Percentiles rank a stretch among this genome's conserved stretches.
phyloP scores from a whole-genome alignment of 495 filamentous ascomycete genomes.

The Neurospora terricola region DNA sequence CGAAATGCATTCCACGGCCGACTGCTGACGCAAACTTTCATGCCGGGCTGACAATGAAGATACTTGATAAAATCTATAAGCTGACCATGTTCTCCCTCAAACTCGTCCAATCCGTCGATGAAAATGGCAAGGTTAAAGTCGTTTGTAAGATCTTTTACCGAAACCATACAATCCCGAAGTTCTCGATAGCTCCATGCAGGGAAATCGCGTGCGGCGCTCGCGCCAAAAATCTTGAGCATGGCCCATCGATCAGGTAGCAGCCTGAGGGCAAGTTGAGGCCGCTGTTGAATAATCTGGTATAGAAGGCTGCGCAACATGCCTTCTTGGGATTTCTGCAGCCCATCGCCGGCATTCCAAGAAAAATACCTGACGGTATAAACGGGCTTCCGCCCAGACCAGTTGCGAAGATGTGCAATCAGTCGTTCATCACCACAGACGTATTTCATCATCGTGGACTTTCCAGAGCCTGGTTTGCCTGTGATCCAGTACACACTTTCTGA shows the following conservation, averaged over 20 bases:
- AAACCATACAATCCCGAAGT: neutral
- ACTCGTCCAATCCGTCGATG: constrained; percentile 31
- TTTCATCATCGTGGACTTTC: too few relatives aligned
- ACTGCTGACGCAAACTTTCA: constrained; percentile 35
- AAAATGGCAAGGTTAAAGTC: constrained; percentile 24
- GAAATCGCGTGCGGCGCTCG: neutral
- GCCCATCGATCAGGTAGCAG: constrained; percentile 3
- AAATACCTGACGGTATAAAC: too few relatives aligned
- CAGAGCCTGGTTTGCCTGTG: too few relatives aligned
- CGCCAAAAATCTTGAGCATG: neutral
- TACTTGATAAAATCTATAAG: constrained; percentile 8
- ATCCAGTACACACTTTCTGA: too few relatives aligned
- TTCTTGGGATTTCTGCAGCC: too few relatives aligned
- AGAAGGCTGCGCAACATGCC: too few relatives aligned
- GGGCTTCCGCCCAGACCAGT: too few relatives aligned
- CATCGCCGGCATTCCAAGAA: too few relatives aligned
- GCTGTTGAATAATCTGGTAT: too few relatives aligned
- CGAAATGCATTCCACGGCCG: constrained; percentile 30
- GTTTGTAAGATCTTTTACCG: neutral
- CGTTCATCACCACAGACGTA: too few relatives aligned
- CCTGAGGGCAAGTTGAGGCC: constrained; percentile 18
- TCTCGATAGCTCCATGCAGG: neutral
- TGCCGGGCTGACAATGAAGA: neutral
- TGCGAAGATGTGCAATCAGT: too few relatives aligned
- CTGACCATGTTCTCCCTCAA: constrained; percentile 10